phyloP scores from a whole-genome alignment of 1,284 basidiomycete species.

The Malassezia sp. region DNA sequence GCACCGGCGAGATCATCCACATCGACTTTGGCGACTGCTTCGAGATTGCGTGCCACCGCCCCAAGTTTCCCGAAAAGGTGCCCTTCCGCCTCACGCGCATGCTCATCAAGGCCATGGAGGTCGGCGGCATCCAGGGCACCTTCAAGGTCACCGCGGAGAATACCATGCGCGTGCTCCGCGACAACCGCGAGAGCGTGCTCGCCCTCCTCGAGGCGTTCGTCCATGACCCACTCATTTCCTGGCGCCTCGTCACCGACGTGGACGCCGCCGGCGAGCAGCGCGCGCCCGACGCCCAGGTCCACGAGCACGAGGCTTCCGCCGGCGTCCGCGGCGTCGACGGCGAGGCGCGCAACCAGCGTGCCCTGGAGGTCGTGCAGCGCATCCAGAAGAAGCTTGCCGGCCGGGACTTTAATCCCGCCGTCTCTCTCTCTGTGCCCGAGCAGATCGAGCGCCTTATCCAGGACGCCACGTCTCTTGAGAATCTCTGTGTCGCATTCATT shows the following conservation, averaged over 20 bases:
- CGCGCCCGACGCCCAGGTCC: conserved; percentile 39
- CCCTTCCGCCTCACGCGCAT: conserved; percentile 96
- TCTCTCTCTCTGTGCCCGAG: conserved; percentile 25
- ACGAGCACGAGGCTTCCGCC: conserved; percentile 22
- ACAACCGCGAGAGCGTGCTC: conserved; percentile 95
- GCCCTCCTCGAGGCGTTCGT: conserved; percentile 81
- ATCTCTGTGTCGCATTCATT: conserved; percentile 42
- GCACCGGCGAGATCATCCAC: conserved; percentile 87
- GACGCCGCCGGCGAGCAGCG: conserved; percentile 23
- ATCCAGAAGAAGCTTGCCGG: conserved; percentile 45
- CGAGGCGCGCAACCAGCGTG: conserved; percentile 37
- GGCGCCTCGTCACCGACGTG: conserved; percentile 48
- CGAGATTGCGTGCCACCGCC: conserved; percentile 52
- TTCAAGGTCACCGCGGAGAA: conserved; percentile 94
- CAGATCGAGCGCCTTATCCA: conserved; percentile 39
- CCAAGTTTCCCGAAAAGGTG: conserved; percentile 98
- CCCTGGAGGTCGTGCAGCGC: conserved; percentile 39
- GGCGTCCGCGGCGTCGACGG: conserved; percentile 14
- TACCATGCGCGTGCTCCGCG: conserved; percentile 88
- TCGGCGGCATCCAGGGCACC: conserved; percentile 85
- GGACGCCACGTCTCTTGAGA: conserved; percentile 41
- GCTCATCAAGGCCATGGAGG: conserved; percentile 99
- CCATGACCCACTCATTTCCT: conserved; percentile 55
- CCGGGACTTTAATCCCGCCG: conserved; percentile 36
- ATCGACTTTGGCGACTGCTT: conserved; percentile 69